A percentile compares a stretch with the other conserved stretches of the same genome.
phyloP scores from a whole-genome alignment of 495 filamentous ascomycete species.

The Trichocladium uniseriatum region DNA sequence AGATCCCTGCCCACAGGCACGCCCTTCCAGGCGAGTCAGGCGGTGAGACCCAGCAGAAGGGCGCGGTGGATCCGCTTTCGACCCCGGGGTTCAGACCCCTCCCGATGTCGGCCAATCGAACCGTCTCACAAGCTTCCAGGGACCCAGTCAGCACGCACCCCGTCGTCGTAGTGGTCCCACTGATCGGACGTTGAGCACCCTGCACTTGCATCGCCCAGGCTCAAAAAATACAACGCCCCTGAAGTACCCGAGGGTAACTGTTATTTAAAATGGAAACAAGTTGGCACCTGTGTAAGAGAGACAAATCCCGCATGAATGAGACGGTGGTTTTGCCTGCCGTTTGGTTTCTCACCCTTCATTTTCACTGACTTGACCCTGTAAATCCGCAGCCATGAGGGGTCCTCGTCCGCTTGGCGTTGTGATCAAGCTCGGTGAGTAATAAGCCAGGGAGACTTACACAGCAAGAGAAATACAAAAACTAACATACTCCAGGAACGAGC shows the following conservation, averaged over 20 bases:
- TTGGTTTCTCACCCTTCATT: not conserved
- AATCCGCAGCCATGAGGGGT: slow-evolving; percentile 39
- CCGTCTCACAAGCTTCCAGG: not conserved
- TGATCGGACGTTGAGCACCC: slow-evolving; percentile 8
- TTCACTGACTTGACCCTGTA: not conserved
- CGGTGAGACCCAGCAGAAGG: slow-evolving; percentile 13
- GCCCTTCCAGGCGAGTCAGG: slow-evolving; percentile 6
- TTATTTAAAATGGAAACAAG: slow-evolving; percentile 20
- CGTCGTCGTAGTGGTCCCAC: slow-evolving; percentile 5
- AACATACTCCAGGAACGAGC: slow-evolving; percentile 62
- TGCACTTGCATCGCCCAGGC: slow-evolving; percentile 7
- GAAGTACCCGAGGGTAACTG: not conserved
- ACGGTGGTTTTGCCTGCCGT: not conserved
- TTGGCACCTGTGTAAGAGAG: slow-evolving; percentile 17
- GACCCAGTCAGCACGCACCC: no score
- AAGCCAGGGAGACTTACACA: not conserved
- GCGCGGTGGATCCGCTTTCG: slow-evolving; percentile 1
- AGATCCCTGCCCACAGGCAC: no score
- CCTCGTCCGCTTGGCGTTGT: slow-evolving; percentile 62
- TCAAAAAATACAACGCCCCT: slow-evolving; percentile 10
- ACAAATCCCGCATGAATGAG: slow-evolving; percentile 4
- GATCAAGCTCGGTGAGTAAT: slow-evolving; percentile 77
- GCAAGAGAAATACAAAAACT: not conserved
- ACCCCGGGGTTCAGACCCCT: slow-evolving; percentile 5
- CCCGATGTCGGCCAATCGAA: slow-evolving; percentile 19